Conservation (phyloP, 257 asterid species). For the Penstemon davidsonii region DNA sequence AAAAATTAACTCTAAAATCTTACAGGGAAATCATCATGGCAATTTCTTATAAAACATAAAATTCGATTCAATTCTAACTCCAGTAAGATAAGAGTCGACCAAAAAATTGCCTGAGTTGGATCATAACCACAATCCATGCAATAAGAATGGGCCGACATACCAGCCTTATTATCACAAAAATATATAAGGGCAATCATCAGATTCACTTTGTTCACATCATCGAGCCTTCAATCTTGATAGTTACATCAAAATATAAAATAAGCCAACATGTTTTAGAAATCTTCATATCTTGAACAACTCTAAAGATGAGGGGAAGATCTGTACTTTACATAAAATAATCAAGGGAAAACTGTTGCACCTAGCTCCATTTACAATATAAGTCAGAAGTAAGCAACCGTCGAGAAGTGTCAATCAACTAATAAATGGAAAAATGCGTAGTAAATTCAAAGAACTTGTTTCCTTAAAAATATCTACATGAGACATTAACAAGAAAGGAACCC, state of each 20-base stretch:
- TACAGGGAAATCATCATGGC: conserved; percentile 1
- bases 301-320: not conserved
- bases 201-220: no score
- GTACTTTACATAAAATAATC: not conserved
- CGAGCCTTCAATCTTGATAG: no score
- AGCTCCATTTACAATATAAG: conserved; percentile 12
- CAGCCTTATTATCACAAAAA: no score
- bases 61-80: not conserved
- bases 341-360: conserved; percentile 11
- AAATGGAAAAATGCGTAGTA: conserved; percentile 12
- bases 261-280: no score
- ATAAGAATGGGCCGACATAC: not conserved
- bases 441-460: not conserved
- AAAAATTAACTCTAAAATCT: conserved; percentile 15
- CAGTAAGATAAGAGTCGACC: conserved; percentile 16
- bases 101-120: conserved; percentile 14
- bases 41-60: not conserved
- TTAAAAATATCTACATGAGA: conserved; percentile 1
- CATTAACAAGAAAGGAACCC: not conserved
- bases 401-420: conserved; percentile 23
- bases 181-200: no score
- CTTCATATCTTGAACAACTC: not conserved
- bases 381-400: not conserved
- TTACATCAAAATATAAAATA: no score
- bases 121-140: conserved; percentile 20